Base-by-base conservation (phyloP, 139 green algal genomes). In the Asterochloris erici region DNA sequence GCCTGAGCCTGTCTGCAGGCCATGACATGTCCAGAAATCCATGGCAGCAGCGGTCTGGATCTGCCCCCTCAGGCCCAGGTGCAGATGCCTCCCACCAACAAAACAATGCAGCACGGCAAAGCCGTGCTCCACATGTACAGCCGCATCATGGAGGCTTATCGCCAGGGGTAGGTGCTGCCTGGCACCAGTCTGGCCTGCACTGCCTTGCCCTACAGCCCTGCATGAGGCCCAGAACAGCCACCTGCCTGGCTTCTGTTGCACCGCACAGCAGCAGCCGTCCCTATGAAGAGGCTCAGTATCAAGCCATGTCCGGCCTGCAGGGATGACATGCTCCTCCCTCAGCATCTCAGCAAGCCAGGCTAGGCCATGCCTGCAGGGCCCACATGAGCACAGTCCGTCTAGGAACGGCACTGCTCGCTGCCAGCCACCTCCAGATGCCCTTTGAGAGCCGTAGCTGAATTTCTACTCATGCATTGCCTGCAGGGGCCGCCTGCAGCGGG, bases 1-100 rank as follows among this genome's bases (percentile, higher is more conserved):
- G 68, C 78, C 24, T 54, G 38, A 54, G 38, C 38, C 38, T 54
- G 38, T 73, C 68, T 85, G 77, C 73, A 90, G 17, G 84, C 89
- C 0, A 63, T 93, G 71, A 75, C 90, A 4, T 99, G 96, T 82
- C 88, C 95, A 26, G 95, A 98, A 81, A 99, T 99, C 23, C 97
- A 99, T 78, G 97, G 97, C 2, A 88, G 96, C 11, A 91, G 83
- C 13, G 97, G 96, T 11, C 83, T 97, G 26, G 89, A 91, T 78
- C 82, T 81, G 11, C 83, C 85, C 0, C 38, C 38, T 54, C 24
- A 84, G 27, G 88, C 85, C 19, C 69, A 62, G 12, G 77, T 80
- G 9, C 68, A 88, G 19, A 78, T 89, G 27, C 82, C 84, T 14
- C n/a, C 76, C 14, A 62, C 60, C 23, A 38, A n/a, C 61, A 80